A percentile compares a stretch with the other conserved stretches of the same genome.
Evolutionary conservation across 1,284 basidiomycete genomes (phyloP).

Genomic region (Chalciporus sp.): DNA sequence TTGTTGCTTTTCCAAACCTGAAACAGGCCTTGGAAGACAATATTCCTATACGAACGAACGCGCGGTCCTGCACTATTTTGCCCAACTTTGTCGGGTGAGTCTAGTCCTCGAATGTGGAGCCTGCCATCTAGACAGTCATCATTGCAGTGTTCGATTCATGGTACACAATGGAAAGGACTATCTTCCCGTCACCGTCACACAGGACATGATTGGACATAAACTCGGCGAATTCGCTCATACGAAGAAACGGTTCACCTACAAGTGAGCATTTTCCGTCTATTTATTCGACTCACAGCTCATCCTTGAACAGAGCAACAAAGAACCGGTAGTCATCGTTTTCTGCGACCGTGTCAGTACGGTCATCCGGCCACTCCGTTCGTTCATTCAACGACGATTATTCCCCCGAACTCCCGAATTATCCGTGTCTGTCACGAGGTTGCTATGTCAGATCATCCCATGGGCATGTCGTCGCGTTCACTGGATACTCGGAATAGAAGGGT

Average conservation of each 20-base stretch:
- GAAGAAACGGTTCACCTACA: conserved; percentile 77
- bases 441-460: neutral
- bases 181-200: conserved; percentile 82
- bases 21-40: conserved; percentile 83
- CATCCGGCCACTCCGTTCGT: neutral
- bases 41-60: conserved; percentile 87
- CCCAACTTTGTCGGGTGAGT: conserved; percentile 90
- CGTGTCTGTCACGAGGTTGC: neutral
- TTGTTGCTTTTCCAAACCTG: conserved; percentile 92
- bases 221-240: conserved; percentile 94
- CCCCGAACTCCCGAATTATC: neutral
- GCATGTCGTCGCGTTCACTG: neutral
- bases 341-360: conserved; percentile 1
- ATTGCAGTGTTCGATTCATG: conserved; percentile 74
- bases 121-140: neutral
- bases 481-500: conserved; percentile 1
- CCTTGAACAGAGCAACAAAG: conserved; percentile 27
- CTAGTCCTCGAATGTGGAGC: neutral
- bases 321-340: conserved; percentile 23
- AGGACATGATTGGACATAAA: conserved; percentile 99
- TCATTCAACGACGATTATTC: too few relatives aligned
- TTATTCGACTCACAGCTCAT: neutral
- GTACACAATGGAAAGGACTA: conserved; percentile 97
- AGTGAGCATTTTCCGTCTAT: conserved; percentile 47
- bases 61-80: conserved; percentile 89